These are phyloP conservation scores for Chrysoporthe cubensis DNA, from an alignment of 2,329 filamentous ascomycete genomes.

Conservation along the genomic window DNA sequence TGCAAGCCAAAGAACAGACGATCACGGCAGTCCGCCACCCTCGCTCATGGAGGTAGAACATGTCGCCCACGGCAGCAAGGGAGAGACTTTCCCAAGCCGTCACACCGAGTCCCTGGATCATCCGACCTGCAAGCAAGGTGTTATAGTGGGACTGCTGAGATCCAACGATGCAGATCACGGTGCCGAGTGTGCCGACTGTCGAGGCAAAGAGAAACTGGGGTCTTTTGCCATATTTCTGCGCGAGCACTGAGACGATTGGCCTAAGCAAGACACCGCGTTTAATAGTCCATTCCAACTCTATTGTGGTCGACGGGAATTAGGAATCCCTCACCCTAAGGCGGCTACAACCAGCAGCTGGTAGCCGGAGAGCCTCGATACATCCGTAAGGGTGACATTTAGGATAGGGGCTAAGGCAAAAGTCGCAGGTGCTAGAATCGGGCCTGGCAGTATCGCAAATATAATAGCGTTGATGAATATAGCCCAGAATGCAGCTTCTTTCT, in stretches of 20 bases:
- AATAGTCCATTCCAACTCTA: neutral
- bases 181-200: slow-evolving; percentile 36
- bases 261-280: neutral
- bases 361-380: slow-evolving; percentile 31
- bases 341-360: slow-evolving; percentile 32
- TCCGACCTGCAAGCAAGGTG: slow-evolving; percentile 39
- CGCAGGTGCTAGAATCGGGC: slow-evolving; percentile 30
- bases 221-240: slow-evolving; percentile 41
- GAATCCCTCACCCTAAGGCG: slow-evolving; percentile 24
- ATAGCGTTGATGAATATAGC: slow-evolving; percentile 31
- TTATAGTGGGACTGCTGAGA: slow-evolving; percentile 34
- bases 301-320: neutral
- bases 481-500: slow-evolving; percentile 32
- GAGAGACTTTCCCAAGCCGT: slow-evolving; percentile 40
- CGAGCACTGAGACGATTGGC: slow-evolving; percentile 38
- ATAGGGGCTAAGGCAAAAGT: slow-evolving; percentile 30
- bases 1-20: slow-evolving; percentile 38
- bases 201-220: slow-evolving; percentile 40
- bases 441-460: slow-evolving; percentile 32
- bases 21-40: slow-evolving; percentile 37
- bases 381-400: slow-evolving; percentile 35
- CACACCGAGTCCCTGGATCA: slow-evolving; percentile 39
- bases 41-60: slow-evolving; percentile 40
- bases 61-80: slow-evolving; percentile 39
- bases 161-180: slow-evolving; percentile 36